Conservation (phyloP, 2,329 filamentous ascomycete genomes). For the Pseudogymnoascus sp. region DNA sequence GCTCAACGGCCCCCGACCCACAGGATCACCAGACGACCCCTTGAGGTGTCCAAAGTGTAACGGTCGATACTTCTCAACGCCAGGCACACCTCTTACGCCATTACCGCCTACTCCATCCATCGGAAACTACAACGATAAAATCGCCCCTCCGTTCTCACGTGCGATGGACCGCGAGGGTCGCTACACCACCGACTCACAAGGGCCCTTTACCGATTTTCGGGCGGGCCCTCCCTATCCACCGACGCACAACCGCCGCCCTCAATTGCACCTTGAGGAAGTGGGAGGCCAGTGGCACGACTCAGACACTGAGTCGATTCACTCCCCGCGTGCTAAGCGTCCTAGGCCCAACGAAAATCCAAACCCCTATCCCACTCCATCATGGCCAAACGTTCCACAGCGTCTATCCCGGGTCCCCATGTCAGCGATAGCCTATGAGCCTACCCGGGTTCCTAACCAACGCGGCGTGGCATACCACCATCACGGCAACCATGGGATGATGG, state of each 20-base stretch:
- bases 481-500: slow-evolving; percentile 20
- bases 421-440: slow-evolving; percentile 31
- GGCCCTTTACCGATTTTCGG: background rate
- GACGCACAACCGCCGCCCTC: background rate
- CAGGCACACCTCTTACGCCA: slow-evolving; percentile 25
- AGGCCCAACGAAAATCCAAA: slow-evolving; percentile 31
- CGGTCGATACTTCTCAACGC: slow-evolving; percentile 36
- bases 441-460: slow-evolving; percentile 23
- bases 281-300: background rate
- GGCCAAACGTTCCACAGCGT: background rate
- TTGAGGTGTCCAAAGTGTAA: slow-evolving; percentile 62
- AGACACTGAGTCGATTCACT: background rate
- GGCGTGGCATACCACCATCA: slow-evolving; percentile 14
- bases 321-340: background rate
- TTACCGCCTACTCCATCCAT: slow-evolving; percentile 19
- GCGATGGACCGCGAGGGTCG: slow-evolving; percentile 54
- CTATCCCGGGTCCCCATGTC: slow-evolving; percentile 19
- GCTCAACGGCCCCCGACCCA: slow-evolving; percentile 19
- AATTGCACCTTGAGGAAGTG: background rate
- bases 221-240: background rate
- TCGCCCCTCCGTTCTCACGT: slow-evolving; percentile 27
- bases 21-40: slow-evolving; percentile 37
- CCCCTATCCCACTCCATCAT: slow-evolving; percentile 23
- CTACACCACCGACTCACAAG: slow-evolving; percentile 42
- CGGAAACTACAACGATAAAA: background rate